These are phyloP conservation scores for Porpolomopsis calyptriformis DNA, from an alignment of 768 basidiomycete genomes.

Conservation along the genomic window DNA sequence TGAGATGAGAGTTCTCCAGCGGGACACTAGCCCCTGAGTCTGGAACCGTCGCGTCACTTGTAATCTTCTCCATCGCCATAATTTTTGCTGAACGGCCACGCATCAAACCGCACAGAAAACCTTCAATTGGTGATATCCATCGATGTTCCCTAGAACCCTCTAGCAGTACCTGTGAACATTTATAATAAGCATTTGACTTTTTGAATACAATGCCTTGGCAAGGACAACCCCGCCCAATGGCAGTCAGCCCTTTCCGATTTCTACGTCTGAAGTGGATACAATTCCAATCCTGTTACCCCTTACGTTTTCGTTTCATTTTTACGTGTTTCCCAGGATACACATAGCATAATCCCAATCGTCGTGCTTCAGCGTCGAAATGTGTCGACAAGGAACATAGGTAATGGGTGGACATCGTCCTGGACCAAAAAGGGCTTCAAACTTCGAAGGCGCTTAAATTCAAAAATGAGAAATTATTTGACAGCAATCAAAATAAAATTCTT, in stretches of 20 bases:
- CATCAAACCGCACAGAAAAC: too few species aligned
- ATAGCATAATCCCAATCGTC: constrained; percentile 50
- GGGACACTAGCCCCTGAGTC: constrained; percentile 42
- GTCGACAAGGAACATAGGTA: constrained; percentile 43
- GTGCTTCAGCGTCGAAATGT: constrained; percentile 30
- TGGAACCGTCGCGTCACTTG: too few species aligned
- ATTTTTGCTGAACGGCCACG: too few species aligned
- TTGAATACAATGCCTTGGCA: too few species aligned
- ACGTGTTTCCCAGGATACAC: constrained; percentile 28
- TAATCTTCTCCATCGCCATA: not conserved
- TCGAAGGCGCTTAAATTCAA: constrained; percentile 12
- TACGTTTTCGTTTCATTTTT: constrained; percentile 8
- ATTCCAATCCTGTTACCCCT: too few species aligned
- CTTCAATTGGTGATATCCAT: too few species aligned
- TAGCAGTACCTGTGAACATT: too few species aligned
- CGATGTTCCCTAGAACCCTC: too few species aligned
- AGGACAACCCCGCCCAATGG: too few species aligned
- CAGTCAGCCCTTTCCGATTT: too few species aligned
- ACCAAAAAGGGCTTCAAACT: constrained; percentile 17
- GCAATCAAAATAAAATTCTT: constrained; percentile 8
- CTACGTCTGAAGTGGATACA: too few species aligned
- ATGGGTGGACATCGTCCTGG: constrained; percentile 22
- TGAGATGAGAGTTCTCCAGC: constrained; percentile 66
- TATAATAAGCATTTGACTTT: too few species aligned
- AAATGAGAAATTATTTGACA: not conserved